Conservation (phyloP, 768 basidiomycete species). For the Mycena capillaripes region DNA sequence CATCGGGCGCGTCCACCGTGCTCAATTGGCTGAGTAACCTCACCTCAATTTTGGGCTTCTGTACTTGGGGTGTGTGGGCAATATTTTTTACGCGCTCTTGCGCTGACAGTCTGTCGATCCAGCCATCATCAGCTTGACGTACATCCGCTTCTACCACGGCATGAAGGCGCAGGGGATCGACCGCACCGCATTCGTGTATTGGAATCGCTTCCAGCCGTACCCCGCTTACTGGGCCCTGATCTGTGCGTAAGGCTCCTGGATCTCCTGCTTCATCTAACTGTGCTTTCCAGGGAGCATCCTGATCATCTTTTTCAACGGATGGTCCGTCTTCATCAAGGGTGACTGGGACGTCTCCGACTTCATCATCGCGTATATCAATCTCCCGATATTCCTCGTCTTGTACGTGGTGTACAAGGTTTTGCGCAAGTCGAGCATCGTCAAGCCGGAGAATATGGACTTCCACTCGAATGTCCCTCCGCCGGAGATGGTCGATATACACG, state of each 20-base stretch:
- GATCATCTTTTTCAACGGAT: constrained; percentile 39
- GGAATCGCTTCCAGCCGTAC: constrained; percentile 62
- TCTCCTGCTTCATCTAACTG: not conserved
- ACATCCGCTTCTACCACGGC: constrained; percentile 41
- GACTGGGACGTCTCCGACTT: constrained; percentile 32
- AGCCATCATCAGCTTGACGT: constrained; percentile 32
- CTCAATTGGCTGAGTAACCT: constrained; percentile 68
- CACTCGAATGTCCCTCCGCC: constrained; percentile 30
- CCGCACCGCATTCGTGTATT: constrained; percentile 66
- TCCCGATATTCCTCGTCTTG: constrained; percentile 34
- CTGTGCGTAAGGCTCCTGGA: not conserved
- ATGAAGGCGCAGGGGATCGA: constrained; percentile 64
- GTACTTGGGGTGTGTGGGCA: constrained; percentile 54
- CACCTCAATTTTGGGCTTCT: constrained; percentile 62
- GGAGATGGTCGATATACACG: constrained; percentile 16
- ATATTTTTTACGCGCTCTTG: not conserved
- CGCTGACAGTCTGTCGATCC: not conserved
- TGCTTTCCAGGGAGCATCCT: constrained; percentile 25
- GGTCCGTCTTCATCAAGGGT: constrained; percentile 35
- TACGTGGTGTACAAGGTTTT: constrained; percentile 27
- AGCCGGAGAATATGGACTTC: constrained; percentile 25
- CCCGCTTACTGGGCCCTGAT: constrained; percentile 59
- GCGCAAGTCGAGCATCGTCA: constrained; percentile 10
- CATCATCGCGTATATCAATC: constrained; percentile 38
- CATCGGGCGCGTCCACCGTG: constrained; percentile 52